phyloP scores from a whole-genome alignment of 371 early-diverging fungal genomes.

The Mortierella sp. region DNA sequence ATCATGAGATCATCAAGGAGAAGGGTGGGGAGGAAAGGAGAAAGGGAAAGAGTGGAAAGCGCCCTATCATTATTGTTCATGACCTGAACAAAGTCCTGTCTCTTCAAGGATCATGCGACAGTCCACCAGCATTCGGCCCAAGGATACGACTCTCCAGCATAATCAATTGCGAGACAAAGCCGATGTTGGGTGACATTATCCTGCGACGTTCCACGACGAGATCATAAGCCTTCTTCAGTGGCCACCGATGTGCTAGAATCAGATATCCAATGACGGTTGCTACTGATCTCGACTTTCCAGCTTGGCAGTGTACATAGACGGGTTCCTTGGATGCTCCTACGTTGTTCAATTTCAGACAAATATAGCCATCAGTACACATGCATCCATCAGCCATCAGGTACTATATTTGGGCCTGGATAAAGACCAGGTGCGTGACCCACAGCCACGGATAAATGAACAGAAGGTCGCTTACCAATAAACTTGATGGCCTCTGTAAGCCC shows the following conservation, averaged over 20 bases:
- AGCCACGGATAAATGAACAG: neutral
- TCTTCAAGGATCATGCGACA: constrained; percentile 8
- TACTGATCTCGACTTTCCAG: constrained; percentile 85
- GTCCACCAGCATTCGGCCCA: constrained; percentile 55
- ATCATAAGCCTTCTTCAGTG: constrained; percentile 77
- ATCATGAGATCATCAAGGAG: constrained; percentile 33
- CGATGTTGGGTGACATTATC: constrained; percentile 86
- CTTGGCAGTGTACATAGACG: constrained; percentile 88
- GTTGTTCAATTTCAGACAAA: neutral
- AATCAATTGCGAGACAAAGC: constrained; percentile 82
- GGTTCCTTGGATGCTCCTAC: constrained; percentile 47
- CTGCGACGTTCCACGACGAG: constrained; percentile 78
- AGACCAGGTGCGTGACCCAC: too few species aligned
- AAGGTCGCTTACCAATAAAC: constrained; percentile 64
- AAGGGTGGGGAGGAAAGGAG: too few species aligned
- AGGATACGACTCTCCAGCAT: constrained; percentile 75
- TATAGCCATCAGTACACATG: too few species aligned
- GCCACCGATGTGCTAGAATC: constrained; percentile 72
- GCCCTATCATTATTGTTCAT: too few species aligned
- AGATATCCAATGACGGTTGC: constrained; percentile 83
- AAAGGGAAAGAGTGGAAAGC: too few species aligned
- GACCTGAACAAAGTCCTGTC: too few species aligned
- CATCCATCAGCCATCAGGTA: too few species aligned
- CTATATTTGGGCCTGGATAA: too few species aligned
- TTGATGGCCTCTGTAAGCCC: constrained; percentile 66